Base-by-base conservation (phyloP, 805 yeast species). In the Tetrapisispora phaffii region DNA sequence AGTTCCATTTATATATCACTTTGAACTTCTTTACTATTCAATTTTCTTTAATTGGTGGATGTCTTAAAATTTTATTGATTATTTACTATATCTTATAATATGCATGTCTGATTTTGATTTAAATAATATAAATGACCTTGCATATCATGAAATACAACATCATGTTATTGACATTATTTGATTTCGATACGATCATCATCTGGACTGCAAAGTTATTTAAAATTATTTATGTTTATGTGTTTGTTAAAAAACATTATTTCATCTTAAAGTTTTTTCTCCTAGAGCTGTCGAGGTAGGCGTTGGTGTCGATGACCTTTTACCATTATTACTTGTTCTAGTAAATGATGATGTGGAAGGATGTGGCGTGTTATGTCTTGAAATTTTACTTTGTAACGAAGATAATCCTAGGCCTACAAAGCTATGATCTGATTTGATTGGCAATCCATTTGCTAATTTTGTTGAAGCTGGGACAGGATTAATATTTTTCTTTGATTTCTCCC, bases 201-300 rank as follows among this genome's bases (percentile, higher is more conserved):
- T 17, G 2, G 35, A 33, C 19, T 15, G 19, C 7, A 10, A 33
- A 5, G 19, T 5, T 6, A 17, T 17, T 33, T 3, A 17, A 33
- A 9, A 32, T 10, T 4, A 32, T 32, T n/a, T n/a, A n/a, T 32
- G n/a, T n/a, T 32, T n/a, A 34, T 34, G 13, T 34, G 21, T 15
- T 21, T 20, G 10, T 36, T 22, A 8, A n/a, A 15, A n/a, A 36
- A 4, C 8, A 21, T 13, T 22, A 10, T 4, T 19, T 16, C 41
- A 44, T 43, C 58, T 47, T n/a, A 51, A 50, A 7, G 50, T 33
- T 22, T 47, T 48, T 22, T 54, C 58, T 39, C 79, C 80, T 47
- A 80, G 61, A 39, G 81, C 67, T 53, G 76, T 76, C 6, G 85
- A 80, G 57, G 77, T 79, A 19, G 78, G 79, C 19, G 79, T 70